These are phyloP conservation scores for Trifolium pratense DNA, from an alignment of 306 rosid species.

Conservation along the genomic window DNA sequence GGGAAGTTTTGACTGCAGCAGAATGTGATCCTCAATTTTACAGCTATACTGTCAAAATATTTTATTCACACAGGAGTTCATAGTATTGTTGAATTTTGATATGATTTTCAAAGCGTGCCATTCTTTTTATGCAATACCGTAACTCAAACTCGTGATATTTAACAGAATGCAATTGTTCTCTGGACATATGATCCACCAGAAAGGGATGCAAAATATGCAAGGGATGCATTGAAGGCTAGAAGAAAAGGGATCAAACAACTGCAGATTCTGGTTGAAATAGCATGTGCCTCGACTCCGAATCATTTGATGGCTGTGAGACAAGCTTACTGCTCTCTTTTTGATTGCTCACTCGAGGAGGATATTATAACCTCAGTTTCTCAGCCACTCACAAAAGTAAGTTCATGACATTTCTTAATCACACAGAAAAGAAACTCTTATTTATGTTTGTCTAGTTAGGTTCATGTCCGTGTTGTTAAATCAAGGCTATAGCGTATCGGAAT, in stretches of 20 bases:
- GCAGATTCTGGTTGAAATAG: slow-evolving; percentile 75
- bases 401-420: slow-evolving; percentile 18
- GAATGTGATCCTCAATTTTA: no score
- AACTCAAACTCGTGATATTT: slow-evolving; percentile 30
- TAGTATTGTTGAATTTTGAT: slow-evolving; percentile 2
- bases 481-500: not conserved
- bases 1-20: no score
- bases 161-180: slow-evolving; percentile 75
- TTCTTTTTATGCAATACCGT: slow-evolving; percentile 2
- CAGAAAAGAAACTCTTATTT: slow-evolving; percentile 12
- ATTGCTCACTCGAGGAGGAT: slow-evolving; percentile 89
- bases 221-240: slow-evolving; percentile 56
- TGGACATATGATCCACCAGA: slow-evolving; percentile 81
- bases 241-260: slow-evolving; percentile 57
- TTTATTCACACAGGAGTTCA: no score
- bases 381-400: slow-evolving; percentile 74
- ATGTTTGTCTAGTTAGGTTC: not conserved
- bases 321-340: slow-evolving; percentile 68
- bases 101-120: not conserved
- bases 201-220: slow-evolving; percentile 82
- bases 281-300: slow-evolving; percentile 86
- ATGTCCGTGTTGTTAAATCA: not conserved
- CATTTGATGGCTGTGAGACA: slow-evolving; percentile 86
- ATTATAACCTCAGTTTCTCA: slow-evolving; percentile 58
- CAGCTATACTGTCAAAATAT: not conserved